These are phyloP conservation scores for Paracorniculantispora psalliotae DNA, from an alignment of 2,329 filamentous ascomycete species.

Conservation along the genomic window DNA sequence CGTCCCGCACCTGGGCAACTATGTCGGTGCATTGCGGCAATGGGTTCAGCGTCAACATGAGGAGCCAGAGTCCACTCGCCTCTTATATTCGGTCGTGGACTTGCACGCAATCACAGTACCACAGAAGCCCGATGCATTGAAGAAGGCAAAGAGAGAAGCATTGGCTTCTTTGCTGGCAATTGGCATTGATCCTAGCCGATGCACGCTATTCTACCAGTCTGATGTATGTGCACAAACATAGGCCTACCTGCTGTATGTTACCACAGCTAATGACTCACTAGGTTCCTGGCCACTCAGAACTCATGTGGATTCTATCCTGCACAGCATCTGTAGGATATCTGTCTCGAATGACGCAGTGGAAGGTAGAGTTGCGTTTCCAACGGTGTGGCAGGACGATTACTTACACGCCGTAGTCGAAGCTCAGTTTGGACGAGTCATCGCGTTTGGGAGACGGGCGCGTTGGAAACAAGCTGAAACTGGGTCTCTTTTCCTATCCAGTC, in stretches of 20 bases:
- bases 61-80: conserved; percentile 48
- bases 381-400: neutral
- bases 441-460: conserved; percentile 53
- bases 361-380: conserved; percentile 57
- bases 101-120: conserved; percentile 85
- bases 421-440: conserved; percentile 57
- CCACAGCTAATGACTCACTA: conserved; percentile 25
- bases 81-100: conserved; percentile 87
- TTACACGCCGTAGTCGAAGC: conserved; percentile 58
- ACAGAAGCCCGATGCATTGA: conserved; percentile 59
- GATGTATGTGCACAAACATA: conserved; percentile 46
- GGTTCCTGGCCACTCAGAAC: conserved; percentile 75
- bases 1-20: conserved; percentile 91
- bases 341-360: conserved; percentile 99
- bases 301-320: conserved; percentile 97
- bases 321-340: conserved; percentile 88
- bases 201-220: conserved; percentile 78
- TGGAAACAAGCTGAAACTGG: conserved; percentile 67
- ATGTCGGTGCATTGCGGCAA: conserved; percentile 79
- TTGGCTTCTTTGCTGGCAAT: conserved; percentile 78
- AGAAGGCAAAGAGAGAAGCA: conserved; percentile 63
- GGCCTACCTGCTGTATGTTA: neutral
- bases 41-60: conserved; percentile 76
- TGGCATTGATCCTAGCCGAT: conserved; percentile 73
- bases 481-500: conserved; percentile 92